Base-by-base conservation (phyloP, 176 grass and related monocot species). In the Oryza glaberrima region DNA sequence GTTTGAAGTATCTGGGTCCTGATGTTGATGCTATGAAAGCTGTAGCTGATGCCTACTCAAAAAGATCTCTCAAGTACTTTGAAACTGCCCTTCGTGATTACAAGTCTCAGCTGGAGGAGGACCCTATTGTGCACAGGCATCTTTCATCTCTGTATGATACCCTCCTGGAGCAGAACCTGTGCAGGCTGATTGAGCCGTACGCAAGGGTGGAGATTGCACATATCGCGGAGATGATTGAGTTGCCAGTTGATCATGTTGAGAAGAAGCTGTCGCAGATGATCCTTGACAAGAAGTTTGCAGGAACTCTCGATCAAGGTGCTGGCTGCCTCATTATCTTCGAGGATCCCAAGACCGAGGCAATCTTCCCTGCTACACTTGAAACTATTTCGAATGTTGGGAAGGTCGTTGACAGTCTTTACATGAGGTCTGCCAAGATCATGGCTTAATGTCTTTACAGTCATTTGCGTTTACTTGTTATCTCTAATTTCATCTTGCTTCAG, bases 11-110 rank as follows among this genome's bases (percentile, higher is more conserved):
- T 83, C 26, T 83, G 3, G 92, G 92, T 56, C 87, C 92, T 75
- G 95, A 97, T 84, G 88, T 97, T 89, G 95, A 97, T 87, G 95
- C 95, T 77, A 94, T 94, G 92, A 97, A 92, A 85, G 87, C 84
- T n/a, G 92, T 94, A n/a, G 92, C 92, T 40, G 92, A 94, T 46
- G 90, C 92, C 9, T 87, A 94, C 63, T 81, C 87, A 34, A 92
- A 90, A 84, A 83, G 90, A 77, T 94, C 90, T 56, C 81, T 94
- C 3, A 94, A 92, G 32, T 92, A 85, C 72, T 94, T 94, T 52
- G 90, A 94, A 90, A 92, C 90, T 11, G 87, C 92, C 30, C 90
- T 92, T 7, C 70, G 68, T 48, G 87, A 94, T 67, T 94, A 87
- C 69, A 88, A 75, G 66, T 35, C 84, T 43, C 90, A 92, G 85